A percentile compares a stretch with the other conserved stretches of the same genome.
Evolutionary conservation across 2,329 filamentous ascomycete genomes (phyloP).

Genomic region (Leptographium radiaticola): DNA sequence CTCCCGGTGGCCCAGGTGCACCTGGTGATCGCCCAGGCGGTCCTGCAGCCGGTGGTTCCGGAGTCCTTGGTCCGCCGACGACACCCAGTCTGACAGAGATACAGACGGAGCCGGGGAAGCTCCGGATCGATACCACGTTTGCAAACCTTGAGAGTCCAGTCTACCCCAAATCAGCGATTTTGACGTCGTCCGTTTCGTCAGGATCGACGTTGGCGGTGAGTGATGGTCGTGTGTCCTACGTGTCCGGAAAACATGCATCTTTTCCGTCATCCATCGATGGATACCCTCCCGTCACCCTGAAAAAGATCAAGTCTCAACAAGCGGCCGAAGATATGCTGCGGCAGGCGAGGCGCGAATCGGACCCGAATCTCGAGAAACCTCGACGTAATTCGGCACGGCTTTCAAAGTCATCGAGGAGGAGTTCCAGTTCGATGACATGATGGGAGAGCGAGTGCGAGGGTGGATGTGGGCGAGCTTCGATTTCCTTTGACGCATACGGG

Average conservation of each 20-base stretch:
- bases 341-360: slow-evolving; percentile 6
- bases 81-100: not conserved
- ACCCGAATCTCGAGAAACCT: not conserved
- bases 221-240: not conserved
- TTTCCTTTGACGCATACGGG: not conserved
- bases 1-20: not conserved
- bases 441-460: too few species aligned
- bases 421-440: not conserved
- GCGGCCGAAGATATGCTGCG: slow-evolving; percentile 8
- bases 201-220: not conserved
- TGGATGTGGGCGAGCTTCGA: not conserved
- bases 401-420: not conserved
- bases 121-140: not conserved
- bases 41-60: not conserved
- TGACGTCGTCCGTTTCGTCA: not conserved
- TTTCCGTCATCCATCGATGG: not conserved
- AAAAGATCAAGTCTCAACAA: slow-evolving; percentile 1
- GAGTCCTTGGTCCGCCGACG: not conserved
- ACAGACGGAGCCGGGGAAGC: not conserved
- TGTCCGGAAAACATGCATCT: not conserved
- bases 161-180: not conserved
- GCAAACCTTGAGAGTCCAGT: not conserved
- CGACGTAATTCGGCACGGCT: slow-evolving; percentile 4
- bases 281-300: not conserved
- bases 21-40: not conserved